These are phyloP conservation scores for Rhodotorula sp. DNA, from an alignment of 1,284 basidiomycete species.

Conservation along the genomic window DNA sequence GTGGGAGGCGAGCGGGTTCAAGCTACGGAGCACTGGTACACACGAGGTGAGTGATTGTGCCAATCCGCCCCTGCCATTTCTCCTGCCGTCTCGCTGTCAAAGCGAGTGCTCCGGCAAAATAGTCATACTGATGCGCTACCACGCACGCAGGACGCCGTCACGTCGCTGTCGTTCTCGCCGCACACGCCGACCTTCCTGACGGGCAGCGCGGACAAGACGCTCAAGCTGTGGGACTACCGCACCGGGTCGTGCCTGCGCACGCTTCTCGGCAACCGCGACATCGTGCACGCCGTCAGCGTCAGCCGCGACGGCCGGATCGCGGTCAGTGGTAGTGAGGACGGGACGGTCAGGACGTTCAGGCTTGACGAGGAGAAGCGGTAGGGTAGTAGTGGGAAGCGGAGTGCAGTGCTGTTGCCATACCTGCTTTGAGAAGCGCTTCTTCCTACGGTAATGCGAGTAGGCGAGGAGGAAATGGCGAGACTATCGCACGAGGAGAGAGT, in stretches of 20 bases:
- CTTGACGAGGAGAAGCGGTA: conserved; percentile 13
- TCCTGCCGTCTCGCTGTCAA: conserved; percentile 45
- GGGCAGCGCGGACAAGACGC: conserved; percentile 77
- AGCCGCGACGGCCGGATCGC: conserved; percentile 49
- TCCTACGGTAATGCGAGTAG: no score
- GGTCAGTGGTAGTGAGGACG: conserved; percentile 52
- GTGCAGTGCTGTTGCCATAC: background rate
- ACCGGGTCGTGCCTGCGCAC: conserved; percentile 75
- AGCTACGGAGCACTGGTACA: conserved; percentile 73
- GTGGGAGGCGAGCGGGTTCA: conserved; percentile 87
- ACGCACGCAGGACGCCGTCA: conserved; percentile 84
- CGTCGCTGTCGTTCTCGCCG: conserved; percentile 69
- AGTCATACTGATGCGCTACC: conserved; percentile 62
- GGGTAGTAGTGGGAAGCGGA: background rate
- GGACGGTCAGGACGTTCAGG: conserved; percentile 48
- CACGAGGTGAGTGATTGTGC: conserved; percentile 77
- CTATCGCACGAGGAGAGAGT: no score
- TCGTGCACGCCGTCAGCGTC: conserved; percentile 75
- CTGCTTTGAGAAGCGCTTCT: no score
- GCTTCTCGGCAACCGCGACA: conserved; percentile 81
- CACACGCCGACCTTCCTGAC: conserved; percentile 75
- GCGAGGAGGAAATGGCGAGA: no score
- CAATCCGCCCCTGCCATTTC: background rate
- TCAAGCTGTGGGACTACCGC: conserved; percentile 91
- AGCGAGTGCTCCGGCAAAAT: no score